phyloP scores from a whole-genome alignment of 1,284 basidiomycete species.

The Irpex rosettiformis region DNA sequence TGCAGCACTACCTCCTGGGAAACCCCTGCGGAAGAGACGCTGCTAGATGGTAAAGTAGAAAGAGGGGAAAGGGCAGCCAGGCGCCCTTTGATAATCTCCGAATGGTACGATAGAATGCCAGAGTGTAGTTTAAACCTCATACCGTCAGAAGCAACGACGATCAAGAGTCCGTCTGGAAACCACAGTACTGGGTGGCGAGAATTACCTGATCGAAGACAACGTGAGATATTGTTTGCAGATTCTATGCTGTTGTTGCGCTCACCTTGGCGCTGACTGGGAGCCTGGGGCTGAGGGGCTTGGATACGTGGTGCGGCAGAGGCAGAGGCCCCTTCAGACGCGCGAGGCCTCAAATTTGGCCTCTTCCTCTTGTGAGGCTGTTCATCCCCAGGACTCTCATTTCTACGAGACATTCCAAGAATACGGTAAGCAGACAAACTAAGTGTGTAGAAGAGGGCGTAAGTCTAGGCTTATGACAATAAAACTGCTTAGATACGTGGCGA shows the following conservation, averaged over 20 bases:
- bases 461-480: too few species aligned
- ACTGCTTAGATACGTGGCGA: too few species aligned
- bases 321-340: not conserved
- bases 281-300: too few species aligned
- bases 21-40: not conserved
- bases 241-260: not conserved
- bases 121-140: not conserved
- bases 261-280: too few species aligned
- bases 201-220: not conserved
- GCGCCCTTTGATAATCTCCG: not conserved
- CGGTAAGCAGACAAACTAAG: too few species aligned
- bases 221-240: not conserved
- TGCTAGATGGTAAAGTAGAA: not conserved
- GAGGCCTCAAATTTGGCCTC: not conserved
- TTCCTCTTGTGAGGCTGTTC: not conserved
- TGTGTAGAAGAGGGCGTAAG: too few species aligned
- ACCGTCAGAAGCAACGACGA: not conserved
- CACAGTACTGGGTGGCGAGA: not conserved
- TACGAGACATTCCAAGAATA: not conserved
- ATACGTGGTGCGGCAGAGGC: too few species aligned
- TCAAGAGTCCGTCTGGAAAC: conserved; percentile 1
- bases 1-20: not conserved
- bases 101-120: not conserved
- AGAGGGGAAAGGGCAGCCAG: not conserved
- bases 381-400: not conserved